phyloP scores from a whole-genome alignment of 2,329 filamentous ascomycete species.

The Beauveria bassiana region DNA sequence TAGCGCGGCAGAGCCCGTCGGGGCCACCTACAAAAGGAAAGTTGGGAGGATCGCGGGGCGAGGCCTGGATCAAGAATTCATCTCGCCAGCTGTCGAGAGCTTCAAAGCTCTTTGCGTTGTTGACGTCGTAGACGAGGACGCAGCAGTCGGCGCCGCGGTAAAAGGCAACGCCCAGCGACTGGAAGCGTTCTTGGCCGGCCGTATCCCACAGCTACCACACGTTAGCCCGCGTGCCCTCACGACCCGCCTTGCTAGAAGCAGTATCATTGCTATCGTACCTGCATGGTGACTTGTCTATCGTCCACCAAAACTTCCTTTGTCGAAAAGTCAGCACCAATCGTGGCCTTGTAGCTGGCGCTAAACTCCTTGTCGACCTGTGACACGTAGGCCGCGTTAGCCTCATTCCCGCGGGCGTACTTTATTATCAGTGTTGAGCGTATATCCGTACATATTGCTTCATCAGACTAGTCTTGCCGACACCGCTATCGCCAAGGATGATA shows the following conservation, averaged over 20 bases:
- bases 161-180: constrained; percentile 94
- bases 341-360: constrained; percentile 98
- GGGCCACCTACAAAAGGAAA: constrained; percentile 84
- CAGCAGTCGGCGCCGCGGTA: constrained; percentile 97
- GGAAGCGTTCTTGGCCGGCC: constrained; percentile 93
- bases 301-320: constrained; percentile 97
- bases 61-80: constrained; percentile 96
- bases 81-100: constrained; percentile 97
- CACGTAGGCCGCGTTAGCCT: neutral
- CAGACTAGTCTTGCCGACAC: constrained; percentile 98
- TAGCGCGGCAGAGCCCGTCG: too few species aligned
- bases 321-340: constrained; percentile 96
- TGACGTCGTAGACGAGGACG: constrained; percentile 95
- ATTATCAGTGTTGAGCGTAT: neutral
- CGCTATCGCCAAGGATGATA: constrained; percentile 97
- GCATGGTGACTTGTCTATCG: constrained; percentile 96
- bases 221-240: neutral
- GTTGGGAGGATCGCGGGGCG: constrained; percentile 89
- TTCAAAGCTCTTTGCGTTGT: constrained; percentile 98
- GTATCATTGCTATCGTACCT: constrained; percentile 46
- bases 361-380: constrained; percentile 98
- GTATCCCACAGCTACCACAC: constrained; percentile 82
- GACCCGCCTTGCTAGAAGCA: constrained; percentile 9
- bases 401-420: neutral
- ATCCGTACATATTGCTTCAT: constrained; percentile 99